Evolutionary conservation across 495 filamentous ascomycete genomes (phyloP).

Genomic region (Copromyces sp.): DNA sequence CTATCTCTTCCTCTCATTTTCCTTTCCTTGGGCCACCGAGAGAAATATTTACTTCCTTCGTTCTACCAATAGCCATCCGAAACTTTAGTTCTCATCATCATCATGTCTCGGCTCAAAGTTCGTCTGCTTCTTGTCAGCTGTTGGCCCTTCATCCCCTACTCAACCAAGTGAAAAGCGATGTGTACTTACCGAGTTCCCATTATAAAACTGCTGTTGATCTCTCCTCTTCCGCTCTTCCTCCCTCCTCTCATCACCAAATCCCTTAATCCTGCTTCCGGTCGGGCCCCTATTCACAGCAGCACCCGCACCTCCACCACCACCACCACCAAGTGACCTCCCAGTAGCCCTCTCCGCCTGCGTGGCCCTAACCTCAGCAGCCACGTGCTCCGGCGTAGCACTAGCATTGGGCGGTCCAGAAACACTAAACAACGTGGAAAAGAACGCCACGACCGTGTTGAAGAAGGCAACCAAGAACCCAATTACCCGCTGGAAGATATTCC

Average conservation of each 20-base stretch:
- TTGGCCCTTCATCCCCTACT: neutral
- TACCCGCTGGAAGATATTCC: constrained; percentile 37
- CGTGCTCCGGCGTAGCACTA: neutral
- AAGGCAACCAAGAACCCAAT: constrained; percentile 48
- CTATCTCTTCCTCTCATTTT: neutral
- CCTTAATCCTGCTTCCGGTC: constrained; percentile 13
- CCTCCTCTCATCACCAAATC: constrained; percentile 12
- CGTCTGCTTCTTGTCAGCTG: constrained; percentile 35
- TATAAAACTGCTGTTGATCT: constrained; percentile 61
- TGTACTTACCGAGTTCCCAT: constrained; percentile 70
- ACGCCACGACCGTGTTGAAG: constrained; percentile 15
- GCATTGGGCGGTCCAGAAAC: constrained; percentile 6
- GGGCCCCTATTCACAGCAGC: neutral
- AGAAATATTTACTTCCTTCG: neutral
- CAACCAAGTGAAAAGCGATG: neutral
- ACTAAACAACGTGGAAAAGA: constrained; percentile 26
- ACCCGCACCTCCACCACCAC: neutral
- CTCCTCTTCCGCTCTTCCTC: constrained; percentile 30
- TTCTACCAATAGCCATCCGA: neutral
- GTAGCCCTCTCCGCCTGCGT: neutral
- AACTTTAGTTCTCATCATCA: constrained; percentile 36
- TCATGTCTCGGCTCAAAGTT: constrained; percentile 65
- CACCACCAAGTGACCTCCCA: neutral
- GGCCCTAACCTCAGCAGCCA: neutral
- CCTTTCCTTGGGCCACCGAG: neutral